Evolutionary conservation across 306 rosid genomes (phyloP), one percentile per base, ranked within the genome.

Genomic region (Citrullus amarus): DNA sequence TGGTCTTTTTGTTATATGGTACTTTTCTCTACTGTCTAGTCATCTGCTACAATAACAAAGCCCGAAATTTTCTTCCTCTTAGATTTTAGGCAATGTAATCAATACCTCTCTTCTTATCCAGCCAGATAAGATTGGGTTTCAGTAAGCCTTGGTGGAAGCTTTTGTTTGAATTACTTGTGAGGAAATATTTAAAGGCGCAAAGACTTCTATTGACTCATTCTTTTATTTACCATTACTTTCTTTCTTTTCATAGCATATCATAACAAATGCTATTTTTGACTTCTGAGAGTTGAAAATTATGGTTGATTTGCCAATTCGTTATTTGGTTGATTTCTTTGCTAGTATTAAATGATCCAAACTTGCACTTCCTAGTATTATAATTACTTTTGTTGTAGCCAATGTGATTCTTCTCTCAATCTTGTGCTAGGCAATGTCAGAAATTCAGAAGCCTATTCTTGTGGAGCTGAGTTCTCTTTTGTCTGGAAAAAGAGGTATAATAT

Each of bases 381-480:
- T 11, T 34, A 12, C 16, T 50, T 36, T 72, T 72, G 43, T 65
- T 22, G 75, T 69, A 70, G 76, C 39, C 18, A 48, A 43, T 80
- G 18, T 69, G 63, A 76, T 54, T 62, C 14, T 77, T 70, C 78
- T 72, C 76, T 78, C 81, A 43, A 73, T 60, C 68, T 17, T 71
- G n/a, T 83, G 69, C 57, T 84, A 94, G 98, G 89, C 83, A 68
- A 88, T 84, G 86, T 95, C 95, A 57, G 98, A 95, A 86, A 81
- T 89, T 81, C 77, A 95, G 84, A 86, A 86, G 70, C 93, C 97
- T 14, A 90, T 92, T 79, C 92, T 81, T 60, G 81, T 48, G 81
- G 90, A 90, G 80, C 80, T 95, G 66, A 75, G 85, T 68, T 78
- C 83, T 63, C 50, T 86, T 46, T 60, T 92, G 79, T 70, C 80